phyloP scores from a whole-genome alignment of 768 basidiomycete species.

The Suillus discolor region DNA sequence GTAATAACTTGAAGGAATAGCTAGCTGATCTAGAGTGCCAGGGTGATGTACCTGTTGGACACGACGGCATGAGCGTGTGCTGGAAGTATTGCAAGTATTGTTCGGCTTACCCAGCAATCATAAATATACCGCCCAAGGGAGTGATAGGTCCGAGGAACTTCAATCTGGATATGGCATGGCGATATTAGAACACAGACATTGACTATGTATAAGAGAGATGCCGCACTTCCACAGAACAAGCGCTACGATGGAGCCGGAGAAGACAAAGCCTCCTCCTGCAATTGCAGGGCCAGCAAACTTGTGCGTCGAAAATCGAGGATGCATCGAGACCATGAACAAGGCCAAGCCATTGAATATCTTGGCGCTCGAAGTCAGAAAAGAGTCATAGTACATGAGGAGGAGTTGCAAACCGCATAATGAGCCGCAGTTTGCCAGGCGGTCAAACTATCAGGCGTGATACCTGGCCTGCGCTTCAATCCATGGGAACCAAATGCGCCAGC shows the following conservation, averaged over 20 bases:
- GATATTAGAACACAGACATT: constrained; percentile 2
- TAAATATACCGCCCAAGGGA: constrained; percentile 61
- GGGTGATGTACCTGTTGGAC: constrained; percentile 52
- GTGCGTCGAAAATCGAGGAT: constrained; percentile 60
- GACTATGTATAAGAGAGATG: not conserved
- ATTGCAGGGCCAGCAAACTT: constrained; percentile 72
- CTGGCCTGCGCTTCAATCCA: constrained; percentile 49
- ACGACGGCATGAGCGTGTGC: constrained; percentile 11
- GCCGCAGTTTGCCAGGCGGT: constrained; percentile 66
- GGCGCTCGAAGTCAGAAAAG: constrained; percentile 13
- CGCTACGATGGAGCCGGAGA: constrained; percentile 64
- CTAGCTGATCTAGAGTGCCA: constrained; percentile 42
- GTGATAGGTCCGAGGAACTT: constrained; percentile 65
- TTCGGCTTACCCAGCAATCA: constrained; percentile 66
- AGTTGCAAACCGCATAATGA: constrained; percentile 57
- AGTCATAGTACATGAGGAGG: constrained; percentile 1
- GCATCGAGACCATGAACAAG: constrained; percentile 61
- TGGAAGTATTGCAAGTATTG: not conserved
- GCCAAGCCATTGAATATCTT: constrained; percentile 74
- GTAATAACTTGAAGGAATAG: not conserved
- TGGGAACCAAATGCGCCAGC: constrained; percentile 74
- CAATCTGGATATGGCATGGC: constrained; percentile 33
- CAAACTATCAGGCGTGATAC: constrained; percentile 52
- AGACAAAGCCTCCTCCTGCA: constrained; percentile 53
- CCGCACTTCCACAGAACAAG: constrained; percentile 51